Evolutionary conservation across 2,329 filamentous ascomycete species (phyloP).

Genomic region (Pleurostoma richardsiae): DNA sequence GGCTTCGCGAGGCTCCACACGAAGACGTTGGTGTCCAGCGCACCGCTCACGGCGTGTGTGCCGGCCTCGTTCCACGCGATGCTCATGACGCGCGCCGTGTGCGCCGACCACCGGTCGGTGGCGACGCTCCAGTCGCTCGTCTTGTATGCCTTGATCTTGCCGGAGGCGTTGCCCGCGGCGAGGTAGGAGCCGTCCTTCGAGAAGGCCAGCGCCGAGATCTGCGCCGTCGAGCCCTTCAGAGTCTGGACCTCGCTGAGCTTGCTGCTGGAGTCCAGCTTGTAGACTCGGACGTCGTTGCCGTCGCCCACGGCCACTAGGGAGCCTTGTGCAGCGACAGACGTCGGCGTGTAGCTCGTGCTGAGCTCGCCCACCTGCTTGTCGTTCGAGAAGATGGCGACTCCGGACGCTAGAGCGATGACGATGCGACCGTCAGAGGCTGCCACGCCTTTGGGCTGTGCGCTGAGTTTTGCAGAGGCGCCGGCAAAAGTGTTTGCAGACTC

Average conservation of each 20-base stretch:
- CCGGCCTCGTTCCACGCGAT: conserved; percentile 73
- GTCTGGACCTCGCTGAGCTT: conserved; percentile 49
- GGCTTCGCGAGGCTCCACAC: conserved; percentile 86
- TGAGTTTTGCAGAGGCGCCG: conserved; percentile 61
- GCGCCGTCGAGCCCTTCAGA: conserved; percentile 63
- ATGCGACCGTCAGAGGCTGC: conserved; percentile 46
- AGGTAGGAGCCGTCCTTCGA: conserved; percentile 71
- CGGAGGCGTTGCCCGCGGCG: conserved; percentile 76
- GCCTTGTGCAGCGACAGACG: conserved; percentile 65
- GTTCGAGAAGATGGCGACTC: conserved; percentile 50
- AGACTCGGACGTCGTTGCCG: conserved; percentile 68
- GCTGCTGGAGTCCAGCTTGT: conserved; percentile 54
- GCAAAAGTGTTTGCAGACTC: conserved; percentile 70
- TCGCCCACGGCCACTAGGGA: conserved; percentile 69
- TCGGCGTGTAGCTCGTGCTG: conserved; percentile 60
- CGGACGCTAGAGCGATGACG: conserved; percentile 51
- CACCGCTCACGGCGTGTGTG: conserved; percentile 76
- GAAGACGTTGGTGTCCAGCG: conserved; percentile 85
- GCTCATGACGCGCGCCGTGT: conserved; percentile 52
- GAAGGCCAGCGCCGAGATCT: conserved; percentile 78
- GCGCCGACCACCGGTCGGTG: conserved; percentile 67
- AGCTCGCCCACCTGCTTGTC: conserved; percentile 56
- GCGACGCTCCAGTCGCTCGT: conserved; percentile 61
- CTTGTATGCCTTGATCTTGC: conserved; percentile 83
- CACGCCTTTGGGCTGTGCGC: conserved; percentile 76